Evolutionary conservation across 768 basidiomycete genomes (phyloP).

Genomic region (Kwoniella europaea): DNA sequence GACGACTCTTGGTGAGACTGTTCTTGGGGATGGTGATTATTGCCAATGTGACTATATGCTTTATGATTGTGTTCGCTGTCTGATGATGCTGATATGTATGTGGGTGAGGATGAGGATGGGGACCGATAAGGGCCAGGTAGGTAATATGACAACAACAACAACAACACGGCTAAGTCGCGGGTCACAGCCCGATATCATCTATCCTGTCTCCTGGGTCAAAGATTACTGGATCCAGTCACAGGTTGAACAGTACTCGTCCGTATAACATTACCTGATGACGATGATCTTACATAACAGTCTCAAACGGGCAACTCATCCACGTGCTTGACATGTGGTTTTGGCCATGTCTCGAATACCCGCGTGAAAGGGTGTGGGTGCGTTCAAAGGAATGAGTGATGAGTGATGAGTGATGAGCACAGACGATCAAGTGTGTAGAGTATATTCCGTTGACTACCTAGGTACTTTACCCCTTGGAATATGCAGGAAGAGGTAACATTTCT

Average conservation of each 20-base stretch:
- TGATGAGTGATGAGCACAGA: neutral
- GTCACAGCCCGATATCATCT: neutral
- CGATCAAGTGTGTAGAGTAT: neutral
- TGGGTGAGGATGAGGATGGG: neutral
- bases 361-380: neutral
- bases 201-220: neutral
- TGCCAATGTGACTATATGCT: neutral
- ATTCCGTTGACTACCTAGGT: no score
- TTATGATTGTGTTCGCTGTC: neutral
- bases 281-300: neutral
- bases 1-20: neutral
- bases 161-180: neutral
- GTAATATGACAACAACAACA: constrained; percentile 1
- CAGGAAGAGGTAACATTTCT: no score
- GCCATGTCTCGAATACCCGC: no score
- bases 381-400: neutral
- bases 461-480: neutral
- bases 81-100: neutral
- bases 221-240: neutral
- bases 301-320: neutral
- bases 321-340: no score
- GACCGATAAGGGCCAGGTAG: neutral
- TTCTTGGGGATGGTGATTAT: neutral
- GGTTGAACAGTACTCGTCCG: no score
- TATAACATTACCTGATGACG: neutral